These are phyloP conservation scores for Podaxis sp. DNA, from an alignment of 768 basidiomycete genomes.

Conservation along the genomic window DNA sequence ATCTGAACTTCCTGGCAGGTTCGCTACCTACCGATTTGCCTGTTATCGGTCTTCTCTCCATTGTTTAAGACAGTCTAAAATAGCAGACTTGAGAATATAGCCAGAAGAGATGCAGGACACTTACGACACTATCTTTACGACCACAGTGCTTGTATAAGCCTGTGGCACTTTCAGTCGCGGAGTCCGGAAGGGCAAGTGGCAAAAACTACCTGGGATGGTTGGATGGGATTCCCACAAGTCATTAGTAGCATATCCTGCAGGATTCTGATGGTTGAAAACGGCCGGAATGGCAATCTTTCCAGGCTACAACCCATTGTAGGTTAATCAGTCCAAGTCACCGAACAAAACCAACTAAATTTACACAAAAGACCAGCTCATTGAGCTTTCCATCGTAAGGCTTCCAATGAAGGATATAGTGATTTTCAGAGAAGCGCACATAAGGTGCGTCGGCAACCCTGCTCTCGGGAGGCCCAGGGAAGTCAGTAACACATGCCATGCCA, in stretches of 20 bases:
- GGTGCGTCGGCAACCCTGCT: conserved; percentile 8
- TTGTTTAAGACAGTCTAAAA: conserved; percentile 24
- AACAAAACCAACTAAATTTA: conserved; percentile 5
- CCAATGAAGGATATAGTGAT: conserved; percentile 11
- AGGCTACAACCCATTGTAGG: conserved; percentile 9
- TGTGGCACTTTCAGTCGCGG: neutral
- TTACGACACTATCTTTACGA: conserved; percentile 19
- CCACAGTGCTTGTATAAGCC: conserved; percentile 18
- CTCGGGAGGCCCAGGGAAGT: conserved; percentile 5
- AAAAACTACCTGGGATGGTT: conserved; percentile 10
- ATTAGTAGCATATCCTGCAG: conserved; percentile 16
- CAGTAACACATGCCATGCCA: conserved; percentile 6
- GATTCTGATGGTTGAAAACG: conserved; percentile 17
- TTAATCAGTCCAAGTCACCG: neutral
- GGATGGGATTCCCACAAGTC: conserved; percentile 21
- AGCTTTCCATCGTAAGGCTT: conserved; percentile 1
- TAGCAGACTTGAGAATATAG: neutral
- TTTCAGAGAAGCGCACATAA: conserved; percentile 11
- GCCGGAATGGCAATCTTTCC: conserved; percentile 13
- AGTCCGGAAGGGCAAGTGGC: neutral
- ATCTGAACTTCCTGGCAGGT: neutral
- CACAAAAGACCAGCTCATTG: conserved; percentile 17
- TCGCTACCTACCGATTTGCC: conserved; percentile 19
- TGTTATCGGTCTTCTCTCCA: conserved; percentile 25
- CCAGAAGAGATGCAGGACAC: neutral